Evolutionary conservation across 306 rosid genomes (phyloP), one percentile per base, ranked within the genome.

Genomic region (Luffa acutangula): DNA sequence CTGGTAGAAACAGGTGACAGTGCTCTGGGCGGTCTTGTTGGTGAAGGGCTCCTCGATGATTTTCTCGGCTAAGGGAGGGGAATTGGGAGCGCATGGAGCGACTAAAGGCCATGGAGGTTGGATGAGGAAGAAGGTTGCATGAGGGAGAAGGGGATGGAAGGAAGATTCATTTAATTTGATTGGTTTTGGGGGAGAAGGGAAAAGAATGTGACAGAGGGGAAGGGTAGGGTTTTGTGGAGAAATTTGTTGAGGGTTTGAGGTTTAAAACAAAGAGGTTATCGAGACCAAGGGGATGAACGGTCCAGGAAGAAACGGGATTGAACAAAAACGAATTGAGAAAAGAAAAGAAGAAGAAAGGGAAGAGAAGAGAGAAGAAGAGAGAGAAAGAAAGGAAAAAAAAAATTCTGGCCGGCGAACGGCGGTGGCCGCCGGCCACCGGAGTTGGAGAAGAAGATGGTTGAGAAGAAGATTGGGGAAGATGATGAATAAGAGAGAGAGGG

Each of bases 1-100:
- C 15, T 87, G 93, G 84, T 89, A 89, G 18, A 88, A 83, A 76
- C 87, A 89, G 14, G 97, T 90, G 21, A 88, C 98, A 1, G 98
- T 90, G 91, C 93, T 92, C 77, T 91, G 94, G 1, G 94, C 86
- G 0, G 89, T 82, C 79, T 92, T 91, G 15, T 54, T 79, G 1
- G 94, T 83, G 18, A 87, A 54, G 0, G 96, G 91, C 70, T 94
- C 98, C 4, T 90, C 96, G 36, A 94, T 69, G 67, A 82, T 65
- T 82, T 88, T 93, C 85, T 89, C 92, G 15, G 91, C 89, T 21
- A 87, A 51, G 0, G 92, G 82, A 4, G 90, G 81, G 76, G 4
- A 90, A 84, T 8, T 86, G 91, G 49, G 87, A 82, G 81, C 94
- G 83, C 65, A 74, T 71, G 6, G 96, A 75, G 37, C 85, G 90